Evolutionary conservation across 2,329 filamentous ascomycete genomes (phyloP).

Genomic region (Venturia carpophila): DNA sequence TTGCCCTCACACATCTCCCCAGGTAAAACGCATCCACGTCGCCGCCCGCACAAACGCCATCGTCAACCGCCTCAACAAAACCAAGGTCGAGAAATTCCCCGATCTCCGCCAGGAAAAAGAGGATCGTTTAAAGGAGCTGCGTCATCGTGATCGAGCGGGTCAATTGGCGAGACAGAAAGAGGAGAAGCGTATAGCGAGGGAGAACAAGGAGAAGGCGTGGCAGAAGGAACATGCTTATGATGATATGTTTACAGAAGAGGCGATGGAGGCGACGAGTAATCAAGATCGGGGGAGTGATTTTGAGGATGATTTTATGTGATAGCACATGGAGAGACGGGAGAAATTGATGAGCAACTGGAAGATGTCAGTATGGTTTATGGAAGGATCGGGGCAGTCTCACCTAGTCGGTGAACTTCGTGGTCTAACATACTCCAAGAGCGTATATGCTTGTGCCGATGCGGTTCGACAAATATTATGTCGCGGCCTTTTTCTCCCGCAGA

Average conservation of each 20-base stretch:
- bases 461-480: neutral
- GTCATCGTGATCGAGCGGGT: slow-evolving; percentile 61
- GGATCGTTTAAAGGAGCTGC: slow-evolving; percentile 61
- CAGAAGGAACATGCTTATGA: slow-evolving; percentile 98
- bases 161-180: slow-evolving; percentile 65
- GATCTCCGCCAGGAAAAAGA: slow-evolving; percentile 79
- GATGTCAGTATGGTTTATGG: neutral
- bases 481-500: neutral
- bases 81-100: slow-evolving; percentile 77
- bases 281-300: slow-evolving; percentile 71
- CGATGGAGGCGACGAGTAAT: slow-evolving; percentile 70
- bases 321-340: neutral
- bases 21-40: slow-evolving; percentile 77
- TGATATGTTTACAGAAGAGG: slow-evolving; percentile 78
- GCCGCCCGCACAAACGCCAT: slow-evolving; percentile 76
- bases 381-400: neutral
- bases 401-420: neutral
- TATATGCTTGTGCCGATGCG: neutral
- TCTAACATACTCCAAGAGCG: neutral
- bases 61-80: slow-evolving; percentile 98
- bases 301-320: slow-evolving; percentile 82
- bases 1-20: slow-evolving; percentile 13
- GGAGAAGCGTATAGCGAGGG: slow-evolving; percentile 63
- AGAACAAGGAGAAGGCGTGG: slow-evolving; percentile 82
- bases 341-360: neutral